Percentiles rank a stretch among this genome's conserved stretches.
phyloP scores from a whole-genome alignment of 768 basidiomycete species.

The Agrocybe pediades region DNA sequence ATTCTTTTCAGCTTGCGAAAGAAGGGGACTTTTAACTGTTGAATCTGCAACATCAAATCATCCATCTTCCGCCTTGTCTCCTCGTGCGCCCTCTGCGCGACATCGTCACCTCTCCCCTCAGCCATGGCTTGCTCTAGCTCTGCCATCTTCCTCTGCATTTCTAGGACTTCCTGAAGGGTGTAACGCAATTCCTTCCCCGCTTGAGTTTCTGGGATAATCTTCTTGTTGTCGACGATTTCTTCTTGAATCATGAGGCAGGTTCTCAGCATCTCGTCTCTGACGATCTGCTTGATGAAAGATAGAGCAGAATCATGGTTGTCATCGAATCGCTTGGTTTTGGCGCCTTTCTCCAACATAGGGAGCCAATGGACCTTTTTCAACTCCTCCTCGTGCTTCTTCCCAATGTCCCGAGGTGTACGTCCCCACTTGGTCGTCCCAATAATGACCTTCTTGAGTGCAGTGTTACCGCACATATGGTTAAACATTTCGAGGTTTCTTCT shows the following conservation, averaged over 20 bases:
- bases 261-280: background rate
- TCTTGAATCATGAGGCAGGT: background rate
- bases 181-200: background rate
- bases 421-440: background rate
- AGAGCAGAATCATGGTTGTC: background rate
- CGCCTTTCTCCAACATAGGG: background rate
- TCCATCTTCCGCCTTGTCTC: background rate
- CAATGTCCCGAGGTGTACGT: background rate
- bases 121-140: background rate
- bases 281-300: background rate
- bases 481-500: background rate
- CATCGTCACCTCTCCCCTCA: background rate
- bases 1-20: constrained; percentile 13
- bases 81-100: background rate
- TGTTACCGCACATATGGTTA: background rate
- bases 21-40: constrained; percentile 11
- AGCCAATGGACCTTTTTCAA: background rate
- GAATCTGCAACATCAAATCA: background rate
- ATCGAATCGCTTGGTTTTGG: background rate
- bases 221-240: background rate
- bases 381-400: background rate
- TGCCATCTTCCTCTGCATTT: background rate
- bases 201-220: background rate
- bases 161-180: background rate
- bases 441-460: background rate